Percentiles rank a stretch among this genome's conserved stretches.
These are phyloP conservation scores for Coelastrella sp. DNA, from an alignment of 139 green algal species.

Conservation along the genomic window DNA sequence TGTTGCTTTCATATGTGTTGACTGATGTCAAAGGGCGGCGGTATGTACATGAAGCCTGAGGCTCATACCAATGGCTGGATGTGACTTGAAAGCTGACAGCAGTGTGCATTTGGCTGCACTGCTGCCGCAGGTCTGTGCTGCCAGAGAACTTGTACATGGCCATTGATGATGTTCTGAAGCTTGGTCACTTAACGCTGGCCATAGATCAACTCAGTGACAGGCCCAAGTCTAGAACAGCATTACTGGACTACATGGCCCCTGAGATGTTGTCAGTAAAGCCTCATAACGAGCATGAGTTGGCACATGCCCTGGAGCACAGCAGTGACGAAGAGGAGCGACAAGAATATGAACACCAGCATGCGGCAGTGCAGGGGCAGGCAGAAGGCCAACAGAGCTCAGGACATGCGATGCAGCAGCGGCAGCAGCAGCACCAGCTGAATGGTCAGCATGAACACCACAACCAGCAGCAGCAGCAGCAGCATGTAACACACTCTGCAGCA, in stretches of 20 bases:
- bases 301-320: slow-evolving; percentile 3
- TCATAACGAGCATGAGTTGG: slow-evolving; percentile 50
- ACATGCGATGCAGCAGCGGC: not conserved
- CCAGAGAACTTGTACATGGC: slow-evolving; percentile 65
- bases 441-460: not conserved
- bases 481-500: slow-evolving; percentile 9
- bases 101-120: not conserved
- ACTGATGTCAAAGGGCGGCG: too few species aligned
- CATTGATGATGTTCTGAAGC: slow-evolving; percentile 49
- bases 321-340: not conserved
- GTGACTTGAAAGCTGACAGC: not conserved
- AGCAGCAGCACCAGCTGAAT: not conserved
- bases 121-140: slow-evolving; percentile 47
- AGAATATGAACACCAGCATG: not conserved
- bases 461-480: slow-evolving; percentile 2
- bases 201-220: slow-evolving; percentile 50
- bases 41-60: not conserved
- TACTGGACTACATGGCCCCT: slow-evolving; percentile 71
- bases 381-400: not conserved
- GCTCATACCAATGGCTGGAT: not conserved
- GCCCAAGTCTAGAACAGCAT: slow-evolving; percentile 33
- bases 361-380: not conserved
- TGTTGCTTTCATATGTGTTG: too few species aligned
- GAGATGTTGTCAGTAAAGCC: slow-evolving; percentile 59
- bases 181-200: slow-evolving; percentile 54